phyloP scores from a whole-genome alignment of 768 basidiomycete genomes.

The Lentinula lateritia region DNA sequence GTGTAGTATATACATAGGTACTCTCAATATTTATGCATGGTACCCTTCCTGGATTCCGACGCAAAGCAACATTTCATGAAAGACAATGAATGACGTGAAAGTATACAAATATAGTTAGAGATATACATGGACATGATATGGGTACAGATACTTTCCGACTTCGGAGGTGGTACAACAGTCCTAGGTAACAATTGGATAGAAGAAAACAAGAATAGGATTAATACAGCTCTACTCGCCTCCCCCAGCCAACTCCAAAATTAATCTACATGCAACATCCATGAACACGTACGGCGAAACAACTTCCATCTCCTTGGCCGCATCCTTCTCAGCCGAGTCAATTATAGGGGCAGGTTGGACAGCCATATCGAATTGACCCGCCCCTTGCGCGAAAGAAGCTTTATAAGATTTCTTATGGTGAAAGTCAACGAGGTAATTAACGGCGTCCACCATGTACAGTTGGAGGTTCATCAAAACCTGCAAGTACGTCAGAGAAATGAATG shows the following conservation, averaged over 20 bases:
- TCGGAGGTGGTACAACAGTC: not conserved
- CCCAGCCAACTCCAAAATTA: slow-evolving; percentile 92
- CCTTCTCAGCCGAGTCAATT: slow-evolving; percentile 31
- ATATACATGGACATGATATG: not conserved
- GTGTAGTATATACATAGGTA: not conserved
- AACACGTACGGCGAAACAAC: slow-evolving; percentile 89
- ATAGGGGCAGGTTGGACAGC: slow-evolving; percentile 14
- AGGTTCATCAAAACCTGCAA: slow-evolving; percentile 91
- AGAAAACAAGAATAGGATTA: not conserved
- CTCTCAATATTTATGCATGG: too few relatives aligned
- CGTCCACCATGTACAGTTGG: slow-evolving; percentile 94
- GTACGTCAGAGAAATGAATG: not conserved
- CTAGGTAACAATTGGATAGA: not conserved
- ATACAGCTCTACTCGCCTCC: slow-evolving; percentile 6
- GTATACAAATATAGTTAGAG: not conserved
- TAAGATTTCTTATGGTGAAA: slow-evolving; percentile 98
- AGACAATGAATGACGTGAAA: not conserved
- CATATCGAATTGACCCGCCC: slow-evolving; percentile 70
- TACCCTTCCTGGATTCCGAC: too few relatives aligned
- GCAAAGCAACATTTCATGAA: not conserved
- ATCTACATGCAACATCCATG: slow-evolving; percentile 90
- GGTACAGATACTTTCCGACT: not conserved
- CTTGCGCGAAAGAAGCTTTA: slow-evolving; percentile 61
- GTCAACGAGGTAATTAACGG: slow-evolving; percentile 94
- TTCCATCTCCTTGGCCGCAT: slow-evolving; percentile 30